These are phyloP conservation scores for Kodamaea neixiangensis DNA, from an alignment of 805 yeast genomes.

Conservation along the genomic window DNA sequence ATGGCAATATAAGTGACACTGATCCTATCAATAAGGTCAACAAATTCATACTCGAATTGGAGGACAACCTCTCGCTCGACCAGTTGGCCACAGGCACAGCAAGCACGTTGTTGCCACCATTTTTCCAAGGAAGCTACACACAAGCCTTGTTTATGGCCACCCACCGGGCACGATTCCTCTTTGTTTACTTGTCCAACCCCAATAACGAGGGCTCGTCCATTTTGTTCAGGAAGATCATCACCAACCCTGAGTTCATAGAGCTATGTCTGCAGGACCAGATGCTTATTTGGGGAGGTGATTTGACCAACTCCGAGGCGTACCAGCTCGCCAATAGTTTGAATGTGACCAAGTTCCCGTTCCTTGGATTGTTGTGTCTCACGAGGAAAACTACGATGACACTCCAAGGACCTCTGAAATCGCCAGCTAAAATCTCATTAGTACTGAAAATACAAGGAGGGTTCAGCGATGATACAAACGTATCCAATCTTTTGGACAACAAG, in stretches of 20 bases:
- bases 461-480: conserved; percentile 39
- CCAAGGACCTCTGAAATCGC: conserved; percentile 51
- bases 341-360: conserved; percentile 76
- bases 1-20: conserved; percentile 12
- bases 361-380: conserved; percentile 74
- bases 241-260: conserved; percentile 50
- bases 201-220: conserved; percentile 61
- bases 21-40: conserved; percentile 58
- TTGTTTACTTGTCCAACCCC: conserved; percentile 72
- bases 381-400: conserved; percentile 55
- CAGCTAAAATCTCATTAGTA: conserved; percentile 62
- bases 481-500: conserved; percentile 36
- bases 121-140: conserved; percentile 76
- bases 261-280: conserved; percentile 45
- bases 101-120: conserved; percentile 35
- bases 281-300: conserved; percentile 86
- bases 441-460: conserved; percentile 64
- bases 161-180: conserved; percentile 66
- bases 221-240: conserved; percentile 56
- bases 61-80: conserved; percentile 42
- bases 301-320: conserved; percentile 77
- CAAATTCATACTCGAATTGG: conserved; percentile 52
- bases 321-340: conserved; percentile 77
- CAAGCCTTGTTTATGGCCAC: conserved; percentile 74
- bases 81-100: conserved; percentile 12